Evolutionary conservation across 2,329 filamentous ascomycete species (phyloP), one percentile per base, ranked within the genome.

Genomic region (Clarireedia paspali): DNA sequence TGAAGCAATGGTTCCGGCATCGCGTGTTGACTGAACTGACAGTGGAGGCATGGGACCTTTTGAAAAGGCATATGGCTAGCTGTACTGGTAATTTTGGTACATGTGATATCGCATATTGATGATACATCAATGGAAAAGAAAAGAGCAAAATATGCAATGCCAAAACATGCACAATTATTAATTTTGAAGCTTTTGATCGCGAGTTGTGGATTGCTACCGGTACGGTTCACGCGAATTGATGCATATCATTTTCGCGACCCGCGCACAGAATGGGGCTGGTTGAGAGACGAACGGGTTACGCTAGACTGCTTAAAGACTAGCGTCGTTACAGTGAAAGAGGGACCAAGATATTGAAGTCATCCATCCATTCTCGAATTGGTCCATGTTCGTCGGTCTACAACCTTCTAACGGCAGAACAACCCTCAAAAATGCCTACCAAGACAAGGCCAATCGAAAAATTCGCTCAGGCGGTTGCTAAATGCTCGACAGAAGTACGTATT

Each of bases 401-500:
- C 34, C 45, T 47, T 10, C 6, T 49, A n/a, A 42, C 15, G 26
- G 14, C 4, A 9, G 9, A 15, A 17, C 23, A 38, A 40, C 52
- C 56, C 20, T 57, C 38, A 45, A 54, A 24, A 56, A 72, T 70
- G 69, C 67, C 69, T 50, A 36, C 57, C 51, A 61, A 77, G 60
- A 80, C 76, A 57, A 75, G 84, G 59, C 85, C 85, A 23, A 82
- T 89, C 60, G 83, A 88, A 66, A 87, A 84, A 62, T 79, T 89
- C 65, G 85, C 84, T 15, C 75, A 80, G 59, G 83, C 84, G 1
- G 78, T 79, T 15, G 80, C 78, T 15, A 84, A 85, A 70, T 89
- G 85, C 70, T 80, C 82, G 6, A 72, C 75, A 50, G 84, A 89
- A 75, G 85, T 87, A 70, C 40, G 70, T 66, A 23, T 45, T 10